Base-by-base conservation (phyloP, 2,329 filamentous ascomycete genomes). In the Fusarium guadeloupense region DNA sequence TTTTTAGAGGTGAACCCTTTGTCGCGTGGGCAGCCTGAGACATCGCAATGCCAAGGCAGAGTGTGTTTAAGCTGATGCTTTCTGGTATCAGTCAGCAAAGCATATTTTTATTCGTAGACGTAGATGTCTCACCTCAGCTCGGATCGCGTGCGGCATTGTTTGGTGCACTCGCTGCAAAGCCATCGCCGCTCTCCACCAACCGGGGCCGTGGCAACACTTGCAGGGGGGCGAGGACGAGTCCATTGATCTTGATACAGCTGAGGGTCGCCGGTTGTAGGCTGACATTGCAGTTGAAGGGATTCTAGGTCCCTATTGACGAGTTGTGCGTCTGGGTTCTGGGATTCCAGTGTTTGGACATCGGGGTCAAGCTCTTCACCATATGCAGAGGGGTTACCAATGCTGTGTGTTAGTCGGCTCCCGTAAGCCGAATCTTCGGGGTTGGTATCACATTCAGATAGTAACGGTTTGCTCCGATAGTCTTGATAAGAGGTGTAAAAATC, bases 1-100 rank as follows among this genome's bases (percentile, higher is more conserved):
- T 96, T 96, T 16, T 78, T 75, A 0, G 92, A 96, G 16, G 89
- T 88, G 68, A 96, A 97, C 0, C 91, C 92, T 59, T 85, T 80
- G 6, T 73, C 77, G 16, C 87, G 81, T 9, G 70, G 64, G 72
- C 92, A 96, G 5, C 77, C 77, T 1, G 72, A 62, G 20, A 85
- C 74, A 4, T 80, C 69, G 70, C 93, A 97, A 54, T 76, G 82
- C 71, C 83, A 86, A 0, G 87, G 85, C 64, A 89, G 93, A 2
- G 77, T 80, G 72, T 96, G 92, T 42, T 88, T 87, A 17, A 88
- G 81, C 39, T 80, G 75, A 68, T 96, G 92, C 74, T 96, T 96
- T 55, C 92, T 96, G 42, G 25, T 2, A 46, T 59, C 50, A 47
- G 59, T 73, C 23, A 71, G 70, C 59, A 34, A 35, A 10, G 35